A percentile compares a stretch with the other conserved stretches of the same genome.
These are phyloP conservation scores for Tylopilus intermedius DNA, from an alignment of 768 basidiomycete species.

Conservation along the genomic window DNA sequence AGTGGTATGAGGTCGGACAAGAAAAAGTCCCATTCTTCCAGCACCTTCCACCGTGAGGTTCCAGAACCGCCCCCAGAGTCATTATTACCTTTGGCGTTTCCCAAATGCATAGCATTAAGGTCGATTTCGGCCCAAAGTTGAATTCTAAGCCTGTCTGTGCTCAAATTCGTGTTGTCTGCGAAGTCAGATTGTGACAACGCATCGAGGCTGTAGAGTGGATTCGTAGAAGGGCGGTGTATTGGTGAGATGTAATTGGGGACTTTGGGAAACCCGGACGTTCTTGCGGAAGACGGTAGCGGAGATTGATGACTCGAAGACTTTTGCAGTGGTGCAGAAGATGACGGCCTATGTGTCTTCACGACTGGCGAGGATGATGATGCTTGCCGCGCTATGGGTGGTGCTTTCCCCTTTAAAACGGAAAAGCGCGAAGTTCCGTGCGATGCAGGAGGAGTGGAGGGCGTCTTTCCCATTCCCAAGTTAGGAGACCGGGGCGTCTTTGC, in stretches of 20 bases:
- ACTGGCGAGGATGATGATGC: conserved; percentile 14
- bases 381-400: conserved; percentile 14
- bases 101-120: background rate
- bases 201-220: conserved; percentile 70
- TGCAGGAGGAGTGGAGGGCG: conserved; percentile 4
- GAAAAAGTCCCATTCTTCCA: conserved; percentile 66
- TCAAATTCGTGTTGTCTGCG: conserved; percentile 49
- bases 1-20: conserved; percentile 54
- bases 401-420: conserved; percentile 14
- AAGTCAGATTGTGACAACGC: conserved; percentile 47
- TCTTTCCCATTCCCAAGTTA: conserved; percentile 17
- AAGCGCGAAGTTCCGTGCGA: conserved; percentile 11
- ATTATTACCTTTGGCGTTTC: conserved; percentile 32
- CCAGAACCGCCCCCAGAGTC: conserved; percentile 8
- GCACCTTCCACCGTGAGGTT: conserved; percentile 52
- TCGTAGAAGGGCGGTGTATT: conserved; percentile 77
- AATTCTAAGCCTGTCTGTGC: conserved; percentile 47
- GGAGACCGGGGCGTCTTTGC: conserved; percentile 12
- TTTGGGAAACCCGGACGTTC: conserved; percentile 11
- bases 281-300: conserved; percentile 17
- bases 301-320: conserved; percentile 25
- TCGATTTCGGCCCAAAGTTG: conserved; percentile 55
- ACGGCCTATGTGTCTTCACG: conserved; percentile 20
- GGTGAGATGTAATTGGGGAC: conserved; percentile 72
- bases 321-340: conserved; percentile 23